Conservation (phyloP, 2,329 filamentous ascomycete genomes). For the Decorospora gaudefroyi region DNA sequence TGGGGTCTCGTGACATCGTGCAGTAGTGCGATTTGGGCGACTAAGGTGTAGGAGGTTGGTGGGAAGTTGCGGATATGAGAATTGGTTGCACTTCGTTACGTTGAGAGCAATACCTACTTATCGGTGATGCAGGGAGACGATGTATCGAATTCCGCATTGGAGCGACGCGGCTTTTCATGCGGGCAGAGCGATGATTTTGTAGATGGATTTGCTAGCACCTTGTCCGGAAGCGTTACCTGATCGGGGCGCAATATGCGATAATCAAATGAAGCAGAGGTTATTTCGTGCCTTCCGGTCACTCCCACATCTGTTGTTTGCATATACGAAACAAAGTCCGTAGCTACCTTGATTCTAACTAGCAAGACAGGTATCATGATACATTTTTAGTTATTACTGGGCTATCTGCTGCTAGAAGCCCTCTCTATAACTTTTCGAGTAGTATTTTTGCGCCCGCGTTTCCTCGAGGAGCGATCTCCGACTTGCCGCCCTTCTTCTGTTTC, state of each 20-base stretch:
- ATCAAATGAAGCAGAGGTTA: too few species aligned
- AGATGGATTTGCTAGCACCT: background rate
- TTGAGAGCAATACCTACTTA: too few species aligned
- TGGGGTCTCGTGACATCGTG: conserved; percentile 17
- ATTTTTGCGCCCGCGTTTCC: conserved; percentile 56
- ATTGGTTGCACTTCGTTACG: too few species aligned
- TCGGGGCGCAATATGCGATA: background rate
- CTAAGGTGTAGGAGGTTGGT: background rate
- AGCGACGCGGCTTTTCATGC: too few species aligned
- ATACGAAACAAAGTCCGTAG: too few species aligned
- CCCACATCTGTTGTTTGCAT: too few species aligned
- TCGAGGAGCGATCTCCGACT: conserved; percentile 44
- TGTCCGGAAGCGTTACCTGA: conserved; percentile 8
- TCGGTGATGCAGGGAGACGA: too few species aligned
- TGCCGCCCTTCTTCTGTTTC: conserved; percentile 47
- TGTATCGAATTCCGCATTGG: too few species aligned
- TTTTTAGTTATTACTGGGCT: conserved; percentile 1
- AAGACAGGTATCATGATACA: conserved; percentile 12
- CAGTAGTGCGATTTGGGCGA: background rate
- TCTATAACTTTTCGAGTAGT: conserved; percentile 50
- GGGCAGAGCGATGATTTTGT: too few species aligned
- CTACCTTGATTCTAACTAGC: too few species aligned
- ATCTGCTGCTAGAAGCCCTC: background rate
- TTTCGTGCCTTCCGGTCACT: too few species aligned
- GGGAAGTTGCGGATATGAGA: background rate